Percentiles rank a stretch among this genome's conserved stretches.
Evolutionary conservation across 2,329 filamentous ascomycete genomes (phyloP).

Genomic region (Diaporthe sp.): DNA sequence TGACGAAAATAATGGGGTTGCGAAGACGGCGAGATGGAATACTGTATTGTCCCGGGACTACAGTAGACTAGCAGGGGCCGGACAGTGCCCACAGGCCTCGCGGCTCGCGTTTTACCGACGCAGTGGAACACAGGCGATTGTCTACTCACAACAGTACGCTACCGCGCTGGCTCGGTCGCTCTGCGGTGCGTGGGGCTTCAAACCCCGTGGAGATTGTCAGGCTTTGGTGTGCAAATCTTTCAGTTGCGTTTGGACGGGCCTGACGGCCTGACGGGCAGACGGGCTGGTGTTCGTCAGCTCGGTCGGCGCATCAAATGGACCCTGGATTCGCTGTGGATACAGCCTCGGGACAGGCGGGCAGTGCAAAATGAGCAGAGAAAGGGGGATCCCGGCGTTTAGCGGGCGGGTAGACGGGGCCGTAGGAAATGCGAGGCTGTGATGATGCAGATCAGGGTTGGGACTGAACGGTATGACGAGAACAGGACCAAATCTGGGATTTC

Average conservation of each 20-base stretch:
- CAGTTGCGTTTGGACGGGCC: not conserved
- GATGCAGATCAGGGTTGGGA: slow-evolving; percentile 22
- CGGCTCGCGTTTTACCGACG: slow-evolving; percentile 13
- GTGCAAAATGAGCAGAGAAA: slow-evolving; percentile 29
- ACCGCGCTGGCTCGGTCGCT: not conserved
- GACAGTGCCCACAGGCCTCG: slow-evolving; percentile 16
- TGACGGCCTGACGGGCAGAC: not conserved
- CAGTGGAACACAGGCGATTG: not conserved
- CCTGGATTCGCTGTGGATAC: slow-evolving; percentile 22
- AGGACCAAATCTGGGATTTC: slow-evolving; percentile 22
- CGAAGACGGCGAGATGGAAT: not conserved
- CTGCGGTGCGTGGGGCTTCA: not conserved
- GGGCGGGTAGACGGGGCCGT: slow-evolving; percentile 4
- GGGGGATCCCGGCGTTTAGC: slow-evolving; percentile 24
- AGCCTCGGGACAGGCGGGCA: slow-evolving; percentile 28
- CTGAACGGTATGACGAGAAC: slow-evolving; percentile 21
- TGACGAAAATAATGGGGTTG: not conserved
- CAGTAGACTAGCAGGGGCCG: not conserved
- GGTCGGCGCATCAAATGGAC: slow-evolving; percentile 16
- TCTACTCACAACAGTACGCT: not conserved
- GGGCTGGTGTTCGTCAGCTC: slow-evolving; percentile 22
- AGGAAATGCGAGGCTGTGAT: slow-evolving; percentile 21
- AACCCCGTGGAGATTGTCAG: not conserved
- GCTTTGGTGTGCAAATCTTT: not conserved
- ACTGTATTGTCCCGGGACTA: not conserved